A percentile compares a stretch with the other conserved stretches of the same genome.
phyloP scores from a whole-genome alignment of 805 yeast genomes.

The Candida mattraensis region DNA sequence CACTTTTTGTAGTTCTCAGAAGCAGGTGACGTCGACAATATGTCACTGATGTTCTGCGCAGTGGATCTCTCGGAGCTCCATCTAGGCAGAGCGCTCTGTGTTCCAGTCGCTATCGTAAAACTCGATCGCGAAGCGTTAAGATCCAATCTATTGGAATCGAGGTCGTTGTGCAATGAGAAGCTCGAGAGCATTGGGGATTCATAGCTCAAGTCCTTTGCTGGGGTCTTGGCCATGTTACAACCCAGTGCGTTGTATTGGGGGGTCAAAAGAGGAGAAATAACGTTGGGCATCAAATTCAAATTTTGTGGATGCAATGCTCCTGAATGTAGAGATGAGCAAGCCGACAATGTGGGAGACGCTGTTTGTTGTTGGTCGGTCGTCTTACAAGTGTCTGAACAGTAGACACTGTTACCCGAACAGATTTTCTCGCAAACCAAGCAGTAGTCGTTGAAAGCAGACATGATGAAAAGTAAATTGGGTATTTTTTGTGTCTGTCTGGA shows the following conservation, averaged over 20 bases:
- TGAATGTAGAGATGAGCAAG: conserved; percentile 22
- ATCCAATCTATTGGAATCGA: conserved; percentile 33
- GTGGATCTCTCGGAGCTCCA: conserved; percentile 6
- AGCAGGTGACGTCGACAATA: conserved; percentile 28
- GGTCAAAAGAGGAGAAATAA: conserved; percentile 32
- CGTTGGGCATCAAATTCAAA: conserved; percentile 13
- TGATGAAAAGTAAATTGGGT: conserved; percentile 12
- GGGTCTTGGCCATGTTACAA: conserved; percentile 24
- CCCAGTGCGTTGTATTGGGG: conserved; percentile 24
- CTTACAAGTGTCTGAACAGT: conserved; percentile 35
- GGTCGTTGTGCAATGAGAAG: conserved; percentile 21
- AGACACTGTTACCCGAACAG: conserved; percentile 32
- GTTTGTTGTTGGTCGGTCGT: conserved; percentile 25
- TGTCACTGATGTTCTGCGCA: conserved; percentile 30
- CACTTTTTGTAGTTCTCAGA: conserved; percentile 34
- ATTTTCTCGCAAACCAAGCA: conserved; percentile 38
- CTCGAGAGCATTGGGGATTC: conserved; percentile 33
- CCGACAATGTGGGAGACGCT: conserved; percentile 26
- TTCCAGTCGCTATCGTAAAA: background rate
- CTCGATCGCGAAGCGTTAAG: conserved; percentile 20
- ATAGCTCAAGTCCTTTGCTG: conserved; percentile 27
- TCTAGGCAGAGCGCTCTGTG: conserved; percentile 7
- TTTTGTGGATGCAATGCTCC: conserved; percentile 10
- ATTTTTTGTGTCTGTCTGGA: conserved; percentile 1
- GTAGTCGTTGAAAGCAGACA: conserved; percentile 43